Percentiles rank a stretch among this genome's conserved stretches.
These are phyloP conservation scores for Nasturtium officinale DNA, from an alignment of 345 rosid genomes.

Conservation along the genomic window DNA sequence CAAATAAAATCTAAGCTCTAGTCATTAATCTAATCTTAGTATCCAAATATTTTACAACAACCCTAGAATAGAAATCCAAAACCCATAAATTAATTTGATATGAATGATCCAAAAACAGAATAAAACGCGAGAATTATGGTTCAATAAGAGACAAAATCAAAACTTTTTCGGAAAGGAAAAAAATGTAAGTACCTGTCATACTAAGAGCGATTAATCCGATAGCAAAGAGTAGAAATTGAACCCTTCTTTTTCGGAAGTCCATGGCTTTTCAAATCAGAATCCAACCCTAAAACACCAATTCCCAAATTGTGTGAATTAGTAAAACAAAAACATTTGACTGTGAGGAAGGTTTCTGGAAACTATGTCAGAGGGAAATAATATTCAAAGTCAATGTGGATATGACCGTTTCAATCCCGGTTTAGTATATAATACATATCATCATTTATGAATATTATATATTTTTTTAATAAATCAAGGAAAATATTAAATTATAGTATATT, in stretches of 20 bases:
- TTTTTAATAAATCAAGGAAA: too few species aligned
- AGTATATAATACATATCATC: background rate
- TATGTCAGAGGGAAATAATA: slow-evolving; percentile 33
- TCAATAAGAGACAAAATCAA: slow-evolving; percentile 9
- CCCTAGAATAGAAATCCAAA: background rate
- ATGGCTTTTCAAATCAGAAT: slow-evolving; percentile 34
- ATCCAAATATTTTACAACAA: slow-evolving; percentile 6
- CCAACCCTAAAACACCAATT: slow-evolving; percentile 18
- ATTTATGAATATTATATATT: too few species aligned
- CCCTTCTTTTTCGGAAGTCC: slow-evolving; percentile 60
- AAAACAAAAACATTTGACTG: slow-evolving; percentile 13
- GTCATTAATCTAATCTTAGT: background rate
- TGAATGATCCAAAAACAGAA: background rate
- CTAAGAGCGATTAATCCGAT: slow-evolving; percentile 68
- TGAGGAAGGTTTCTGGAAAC: slow-evolving; percentile 20
- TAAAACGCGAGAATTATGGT: background rate
- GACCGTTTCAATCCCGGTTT: slow-evolving; percentile 19
- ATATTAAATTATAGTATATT: too few species aligned
- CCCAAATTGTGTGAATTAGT: background rate
- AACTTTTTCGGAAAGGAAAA: background rate
- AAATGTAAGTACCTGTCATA: slow-evolving; percentile 55
- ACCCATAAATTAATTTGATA: slow-evolving; percentile 9
- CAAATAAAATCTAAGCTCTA: background rate
- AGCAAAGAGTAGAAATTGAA: slow-evolving; percentile 53
- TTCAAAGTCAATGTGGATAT: background rate